Base-by-base conservation (phyloP, 176 grass and related monocot genomes). In the Chrysopogon serrulatus region DNA sequence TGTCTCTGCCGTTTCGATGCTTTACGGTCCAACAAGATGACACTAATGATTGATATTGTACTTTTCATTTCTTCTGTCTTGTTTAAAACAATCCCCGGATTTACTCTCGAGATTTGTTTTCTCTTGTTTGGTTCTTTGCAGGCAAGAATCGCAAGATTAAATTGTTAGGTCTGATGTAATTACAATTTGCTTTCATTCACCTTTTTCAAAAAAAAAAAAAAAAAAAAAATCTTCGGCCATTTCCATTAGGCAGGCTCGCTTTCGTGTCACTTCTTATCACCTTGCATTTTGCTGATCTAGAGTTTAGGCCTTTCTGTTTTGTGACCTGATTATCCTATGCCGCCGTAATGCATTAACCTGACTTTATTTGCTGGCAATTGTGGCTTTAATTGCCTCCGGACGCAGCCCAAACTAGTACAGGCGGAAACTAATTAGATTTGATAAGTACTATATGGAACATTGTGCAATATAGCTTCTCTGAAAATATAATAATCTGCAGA, bases 401-500 rank as follows among this genome's bases (percentile, higher is more conserved):
- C 27, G 5, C 28, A 63, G 30, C 21, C 6, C 19, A 10, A 75
- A 79, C 24, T 68, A 80, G 35, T 74, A 33, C 18, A 74, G 12
- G 28, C 41, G 18, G n/a, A 53, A 23, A 39, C 26, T 18, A 76
- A 31, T 65, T 21, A 19, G 13, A 64, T 44, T 21, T 11, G 23
- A 28, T 61, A 65, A 74, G 33, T 31, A 15, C 12, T 30, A 3
- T 36, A 48, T 8, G 36, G 5, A 44, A 71, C 56, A 6, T 45
- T 79, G 70, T 72, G 51, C 41, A 12, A 33, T 78, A 0, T 79
- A 37, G 24, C 71, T 77, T 71, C 16, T 84, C 65, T 83, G 28
- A 34, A 23, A 51, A 78, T 68, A 69, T 65, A 82, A 23, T 42
- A 82, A 59, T 43, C 56, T 90, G 81, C 79, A 98, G 96, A 95